These are phyloP conservation scores for Botrytis sinoallii DNA, from an alignment of 2,329 filamentous ascomycete genomes.

Conservation along the genomic window DNA sequence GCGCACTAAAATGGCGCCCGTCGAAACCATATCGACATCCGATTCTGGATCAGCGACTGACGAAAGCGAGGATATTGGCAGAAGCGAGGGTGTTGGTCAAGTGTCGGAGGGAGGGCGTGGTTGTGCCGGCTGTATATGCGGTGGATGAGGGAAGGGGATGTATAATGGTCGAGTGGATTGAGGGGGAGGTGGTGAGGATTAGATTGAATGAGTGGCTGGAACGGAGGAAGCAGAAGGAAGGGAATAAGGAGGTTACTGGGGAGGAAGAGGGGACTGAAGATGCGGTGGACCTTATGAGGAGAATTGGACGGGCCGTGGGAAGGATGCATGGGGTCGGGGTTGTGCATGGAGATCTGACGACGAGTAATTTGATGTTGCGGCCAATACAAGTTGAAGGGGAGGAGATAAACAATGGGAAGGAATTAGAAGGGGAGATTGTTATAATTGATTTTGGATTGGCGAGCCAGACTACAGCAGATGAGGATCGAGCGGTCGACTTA, in stretches of 20 bases:
- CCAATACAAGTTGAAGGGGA: constrained; percentile 22
- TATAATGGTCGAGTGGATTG: constrained; percentile 83
- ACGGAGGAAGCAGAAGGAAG: constrained; percentile 34
- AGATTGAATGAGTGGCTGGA: constrained; percentile 67
- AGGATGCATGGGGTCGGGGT: constrained; percentile 79
- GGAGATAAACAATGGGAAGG: constrained; percentile 26
- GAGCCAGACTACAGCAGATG: constrained; percentile 74
- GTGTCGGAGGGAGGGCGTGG: constrained; percentile 73
- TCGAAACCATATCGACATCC: constrained; percentile 91
- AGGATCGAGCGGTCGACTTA: constrained; percentile 91
- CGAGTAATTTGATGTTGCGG: constrained; percentile 89
- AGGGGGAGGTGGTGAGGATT: constrained; percentile 66
- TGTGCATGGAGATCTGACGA: constrained; percentile 93
- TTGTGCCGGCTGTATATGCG: constrained; percentile 78
- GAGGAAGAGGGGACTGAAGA: constrained; percentile 46
- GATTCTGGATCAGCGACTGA: constrained; percentile 81
- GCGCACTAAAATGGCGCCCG: constrained; percentile 87
- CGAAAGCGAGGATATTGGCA: constrained; percentile 79
- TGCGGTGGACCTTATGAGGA: constrained; percentile 61
- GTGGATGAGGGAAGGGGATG: constrained; percentile 62
- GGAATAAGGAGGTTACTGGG: constrained; percentile 23
- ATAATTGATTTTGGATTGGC: constrained; percentile 95
- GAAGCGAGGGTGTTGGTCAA: constrained; percentile 83
- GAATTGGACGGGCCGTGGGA: constrained; percentile 70
- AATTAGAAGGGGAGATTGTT: constrained; percentile 71